Conservation (phyloP, 305 asterid genomes). For the Fraxinus nigra region DNA sequence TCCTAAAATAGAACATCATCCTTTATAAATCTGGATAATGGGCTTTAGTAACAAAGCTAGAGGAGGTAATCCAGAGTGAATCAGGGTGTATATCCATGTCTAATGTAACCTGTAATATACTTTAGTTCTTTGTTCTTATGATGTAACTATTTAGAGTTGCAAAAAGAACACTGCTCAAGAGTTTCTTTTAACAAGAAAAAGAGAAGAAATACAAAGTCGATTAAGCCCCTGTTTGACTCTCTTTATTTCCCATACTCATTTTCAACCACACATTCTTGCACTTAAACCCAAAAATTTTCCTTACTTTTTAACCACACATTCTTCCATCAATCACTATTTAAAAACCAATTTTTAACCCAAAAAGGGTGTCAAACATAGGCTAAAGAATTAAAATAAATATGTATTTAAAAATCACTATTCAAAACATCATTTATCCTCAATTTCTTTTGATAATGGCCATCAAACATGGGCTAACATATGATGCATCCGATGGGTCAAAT, state of each 20-base stretch:
- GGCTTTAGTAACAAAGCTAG: conserved; percentile 3
- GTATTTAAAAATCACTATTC: not conserved
- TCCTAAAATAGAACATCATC: not conserved
- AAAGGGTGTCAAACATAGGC: too few relatives aligned
- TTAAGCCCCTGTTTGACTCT: not conserved
- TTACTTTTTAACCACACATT: not conserved
- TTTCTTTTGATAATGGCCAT: not conserved
- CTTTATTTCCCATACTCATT: not conserved
- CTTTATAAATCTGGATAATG: not conserved
- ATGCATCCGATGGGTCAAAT: not conserved
- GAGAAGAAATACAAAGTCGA: not conserved
- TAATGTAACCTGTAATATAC: not conserved
- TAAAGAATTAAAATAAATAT: too few relatives aligned
- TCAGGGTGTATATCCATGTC: not conserved
- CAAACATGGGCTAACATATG: not conserved
- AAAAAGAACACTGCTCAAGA: not conserved
- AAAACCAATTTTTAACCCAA: too few relatives aligned
- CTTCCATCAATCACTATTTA: too few relatives aligned
- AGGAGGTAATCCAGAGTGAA: conserved; percentile 9
- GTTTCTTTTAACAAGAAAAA: not conserved
- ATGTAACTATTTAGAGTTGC: not conserved
- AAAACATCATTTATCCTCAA: not conserved
- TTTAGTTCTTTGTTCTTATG: not conserved
- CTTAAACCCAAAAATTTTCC: not conserved
- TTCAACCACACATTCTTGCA: not conserved